phyloP scores from a whole-genome alignment of 2,329 filamentous ascomycete genomes.

The Xylariaceae sp. region DNA sequence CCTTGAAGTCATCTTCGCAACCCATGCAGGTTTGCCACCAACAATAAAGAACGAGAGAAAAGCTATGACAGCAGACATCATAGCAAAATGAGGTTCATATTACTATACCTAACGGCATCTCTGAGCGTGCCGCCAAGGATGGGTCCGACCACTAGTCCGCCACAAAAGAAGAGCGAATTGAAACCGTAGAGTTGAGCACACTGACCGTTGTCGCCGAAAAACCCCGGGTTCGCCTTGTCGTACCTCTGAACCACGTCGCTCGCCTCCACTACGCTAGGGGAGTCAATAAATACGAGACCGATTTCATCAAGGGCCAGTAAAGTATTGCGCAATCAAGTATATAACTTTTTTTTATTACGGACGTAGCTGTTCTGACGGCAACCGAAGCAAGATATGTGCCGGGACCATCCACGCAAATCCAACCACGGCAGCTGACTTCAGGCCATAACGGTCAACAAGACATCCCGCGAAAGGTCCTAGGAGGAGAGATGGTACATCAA shows the following conservation, averaged over 20 bases:
- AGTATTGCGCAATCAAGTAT: constrained; percentile 24
- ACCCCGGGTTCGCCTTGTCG: constrained; percentile 48
- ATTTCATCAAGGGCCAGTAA: constrained; percentile 43
- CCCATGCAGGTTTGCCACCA: constrained; percentile 37
- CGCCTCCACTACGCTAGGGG: constrained; percentile 54
- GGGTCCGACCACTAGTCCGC: constrained; percentile 57
- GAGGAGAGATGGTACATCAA: constrained; percentile 34
- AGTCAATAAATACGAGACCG: constrained; percentile 50
- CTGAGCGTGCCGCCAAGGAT: constrained; percentile 50
- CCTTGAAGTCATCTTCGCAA: neutral
- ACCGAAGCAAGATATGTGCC: constrained; percentile 55
- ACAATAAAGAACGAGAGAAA: constrained; percentile 41
- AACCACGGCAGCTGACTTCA: constrained; percentile 29
- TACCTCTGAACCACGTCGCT: constrained; percentile 53
- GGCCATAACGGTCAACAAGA: constrained; percentile 35
- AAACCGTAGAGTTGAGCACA: constrained; percentile 64
- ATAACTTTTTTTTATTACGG: constrained; percentile 16
- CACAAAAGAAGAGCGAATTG: constrained; percentile 59
- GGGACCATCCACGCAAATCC: constrained; percentile 53
- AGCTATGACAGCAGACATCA: constrained; percentile 41
- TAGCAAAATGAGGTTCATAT: constrained; percentile 53
- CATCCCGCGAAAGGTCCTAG: constrained; percentile 33
- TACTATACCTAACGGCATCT: constrained; percentile 51
- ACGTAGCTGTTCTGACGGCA: constrained; percentile 45
- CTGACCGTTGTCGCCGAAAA: constrained; percentile 54